Base-by-base conservation (phyloP, 164 flowering plant genomes). In the Buxus sempervirens region DNA sequence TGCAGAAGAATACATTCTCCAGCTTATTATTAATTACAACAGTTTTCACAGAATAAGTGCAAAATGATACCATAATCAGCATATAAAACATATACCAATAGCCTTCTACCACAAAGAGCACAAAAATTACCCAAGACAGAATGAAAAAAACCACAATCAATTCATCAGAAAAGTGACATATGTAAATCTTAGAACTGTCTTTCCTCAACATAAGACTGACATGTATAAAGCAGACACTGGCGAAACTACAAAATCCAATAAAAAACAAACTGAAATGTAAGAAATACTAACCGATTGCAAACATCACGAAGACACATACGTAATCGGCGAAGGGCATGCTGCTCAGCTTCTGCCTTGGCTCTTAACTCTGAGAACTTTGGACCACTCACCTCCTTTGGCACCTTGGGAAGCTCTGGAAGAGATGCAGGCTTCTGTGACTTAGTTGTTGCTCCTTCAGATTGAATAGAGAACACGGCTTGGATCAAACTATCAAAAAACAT, bases 251-350 rank as follows among this genome's bases (percentile, higher is more conserved):
- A 57, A 23, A 23, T 16, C 7, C 23, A 42, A 57, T 38, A 4
- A 22, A 22, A 42, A 67, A 45, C 24, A 21, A 49, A 68, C 38
- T 5, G 36, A 53, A 8, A 23, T n/a, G 53, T n/a, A 53, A 21
- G 45, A 59, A 70, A 58, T 9, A 38, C 8, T 60, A 41, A 96
- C 99, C 99, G 72, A 69, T 96, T 96, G 85, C 99, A 96, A 73
- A 96, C 80, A 82, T 96, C 99, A 64, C 99, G 86, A 49, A 96
- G 91, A 72, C 99, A 96, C 98, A 96, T 96, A 25, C 99, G 82
- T 75, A 96, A 56, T 58, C 99, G 87, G 27, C 99, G 97, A 69
- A 96, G 90, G 45, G 97, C 97, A 80, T 96, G 99, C 75, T 90
- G 95, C 88, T 96, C 93, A 62, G 96, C 95, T 84, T 96, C 99